Base-by-base conservation (phyloP, 208 protist species). In the Leishmania major region DNA sequence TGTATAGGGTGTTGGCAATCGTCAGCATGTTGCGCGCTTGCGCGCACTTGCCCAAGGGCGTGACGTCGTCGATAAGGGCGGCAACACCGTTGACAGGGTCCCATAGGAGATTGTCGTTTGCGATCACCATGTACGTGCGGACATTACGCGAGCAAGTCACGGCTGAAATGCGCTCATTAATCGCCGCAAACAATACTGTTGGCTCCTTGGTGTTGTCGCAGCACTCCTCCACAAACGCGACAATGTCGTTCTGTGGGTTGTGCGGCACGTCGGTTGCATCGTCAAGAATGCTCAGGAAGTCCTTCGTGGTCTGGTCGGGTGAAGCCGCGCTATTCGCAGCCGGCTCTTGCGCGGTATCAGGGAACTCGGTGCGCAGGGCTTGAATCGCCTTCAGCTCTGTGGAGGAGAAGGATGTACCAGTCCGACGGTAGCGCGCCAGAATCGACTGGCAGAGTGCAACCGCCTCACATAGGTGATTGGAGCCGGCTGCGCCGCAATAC, bases 381-480 rank as follows among this genome's bases (percentile, higher is more conserved):
- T 82, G 55, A 49, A 94, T 84, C 55, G 87, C 88, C 59, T 92
- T 95, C 55, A 91, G 82, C 83, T 94, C 90, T 8, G 78, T 84
- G 22, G 77, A 2, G 37, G 90, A 86, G 79, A 92, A 92, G 62
- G 57, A 60, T 13, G 81, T 85, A 2, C 84, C 86, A 53, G 77
- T 88, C 73, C 93, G 90, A 22, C 90, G 80, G 82, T 96, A 96
- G 37, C 93, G 90, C 37, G 80, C 77, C 8, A 96, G 71, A 62
- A 96, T 94, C 28, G 90, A 90, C 79, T 96, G 89, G 75, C 90
- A 92, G n/a, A 96, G 89, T 1, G 89, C 78, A 6, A 96, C 80
- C 1, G 93, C 88, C 78, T 96, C 93, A 79, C 90, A 90, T 40
- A 96, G 84, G 78, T 96, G 92, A 15, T 86, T 88, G 1, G 88